Evolutionary conservation across 805 yeast species (phyloP), one percentile per base, ranked within the genome.

Genomic region (Hanseniaspora guilliermondii): DNA sequence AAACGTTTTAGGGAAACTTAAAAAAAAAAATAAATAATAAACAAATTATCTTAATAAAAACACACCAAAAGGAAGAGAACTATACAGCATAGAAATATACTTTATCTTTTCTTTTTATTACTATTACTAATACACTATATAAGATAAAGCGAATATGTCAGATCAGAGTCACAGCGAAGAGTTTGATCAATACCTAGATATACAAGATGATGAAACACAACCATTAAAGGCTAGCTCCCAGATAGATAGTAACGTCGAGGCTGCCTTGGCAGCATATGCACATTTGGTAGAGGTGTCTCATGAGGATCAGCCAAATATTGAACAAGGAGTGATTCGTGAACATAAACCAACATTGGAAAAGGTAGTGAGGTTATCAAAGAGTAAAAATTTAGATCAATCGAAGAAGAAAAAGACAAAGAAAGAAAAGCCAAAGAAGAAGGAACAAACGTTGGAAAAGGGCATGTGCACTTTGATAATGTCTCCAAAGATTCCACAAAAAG

Each of bases 381-480:
- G 37, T 27, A 39, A n/a, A 27, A 14, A 30, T 25, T 19, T n/a
- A 7, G 17, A 22, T 6, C 19, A 36, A n/a, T 25, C 32, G 14
- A 17, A 48, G 45, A 40, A 48, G 19, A 25, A 38, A 21, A 37
- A 33, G 39, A 21, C 17, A 1, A 6, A 39, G 12, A 21, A 30
- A 44, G 30, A 37, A 1, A 45, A 30, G n/a, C 3, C 16, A 5
- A 45, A 42, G 22, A 14, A 16, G 7, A 42, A 22, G n/a, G 24
- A 30, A 27, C 39, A 21, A 25, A 40, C 24, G 16, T 48, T 53
- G 2, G 59, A 42, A 25, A 56, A 40, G 1, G 53, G 41, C 25
- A 17, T 19, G 50, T 38, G 16, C 39, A 53, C 40, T 30, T 38
- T 30, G 30, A 45, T 25, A 9, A 38, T 11, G 46, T 19, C 33